Percentiles rank a stretch among this genome's conserved stretches.
phyloP scores from a whole-genome alignment of 768 basidiomycete species.

The Russula olivacea region DNA sequence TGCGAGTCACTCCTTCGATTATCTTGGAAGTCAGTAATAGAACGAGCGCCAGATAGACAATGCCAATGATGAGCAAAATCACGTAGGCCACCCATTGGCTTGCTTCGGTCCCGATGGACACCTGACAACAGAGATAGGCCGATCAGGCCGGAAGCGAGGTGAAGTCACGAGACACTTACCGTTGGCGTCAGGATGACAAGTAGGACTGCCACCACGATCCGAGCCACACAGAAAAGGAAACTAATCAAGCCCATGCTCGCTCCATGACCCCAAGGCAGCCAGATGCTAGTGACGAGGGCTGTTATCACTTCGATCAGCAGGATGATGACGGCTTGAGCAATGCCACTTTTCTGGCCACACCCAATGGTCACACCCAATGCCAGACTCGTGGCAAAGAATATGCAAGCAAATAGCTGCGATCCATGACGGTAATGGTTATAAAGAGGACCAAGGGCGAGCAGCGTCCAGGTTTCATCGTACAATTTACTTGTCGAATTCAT shows the following conservation, averaged over 20 bases:
- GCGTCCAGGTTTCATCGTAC: conserved; percentile 90
- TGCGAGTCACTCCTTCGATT: conserved; percentile 73
- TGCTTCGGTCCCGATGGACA: conserved; percentile 74
- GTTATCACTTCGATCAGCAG: conserved; percentile 83
- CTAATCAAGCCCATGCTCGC: conserved; percentile 96
- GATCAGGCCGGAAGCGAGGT: conserved; percentile 7
- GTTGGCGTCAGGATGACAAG: conserved; percentile 85
- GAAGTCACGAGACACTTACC: conserved; percentile 36
- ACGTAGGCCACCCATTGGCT: conserved; percentile 94
- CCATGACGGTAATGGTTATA: conserved; percentile 94
- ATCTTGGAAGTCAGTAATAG: conserved; percentile 83
- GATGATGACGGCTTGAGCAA: conserved; percentile 86
- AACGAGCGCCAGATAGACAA: conserved; percentile 79
- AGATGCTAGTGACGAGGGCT: conserved; percentile 84
- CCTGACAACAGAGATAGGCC: conserved; percentile 41
- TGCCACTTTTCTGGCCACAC: conserved; percentile 84
- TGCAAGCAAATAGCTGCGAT: conserved; percentile 79
- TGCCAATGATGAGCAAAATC: conserved; percentile 73
- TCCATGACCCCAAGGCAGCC: conserved; percentile 95
- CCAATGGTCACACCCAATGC: conserved; percentile 82
- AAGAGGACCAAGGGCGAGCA: conserved; percentile 83
- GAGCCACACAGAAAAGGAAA: conserved; percentile 86
- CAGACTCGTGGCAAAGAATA: conserved; percentile 78
- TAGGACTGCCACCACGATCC: conserved; percentile 86
- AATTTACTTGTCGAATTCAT: conserved; percentile 81